Evolutionary conservation across 139 green algal genomes (phyloP).

Genomic region (Klebsormidium nitens): DNA sequence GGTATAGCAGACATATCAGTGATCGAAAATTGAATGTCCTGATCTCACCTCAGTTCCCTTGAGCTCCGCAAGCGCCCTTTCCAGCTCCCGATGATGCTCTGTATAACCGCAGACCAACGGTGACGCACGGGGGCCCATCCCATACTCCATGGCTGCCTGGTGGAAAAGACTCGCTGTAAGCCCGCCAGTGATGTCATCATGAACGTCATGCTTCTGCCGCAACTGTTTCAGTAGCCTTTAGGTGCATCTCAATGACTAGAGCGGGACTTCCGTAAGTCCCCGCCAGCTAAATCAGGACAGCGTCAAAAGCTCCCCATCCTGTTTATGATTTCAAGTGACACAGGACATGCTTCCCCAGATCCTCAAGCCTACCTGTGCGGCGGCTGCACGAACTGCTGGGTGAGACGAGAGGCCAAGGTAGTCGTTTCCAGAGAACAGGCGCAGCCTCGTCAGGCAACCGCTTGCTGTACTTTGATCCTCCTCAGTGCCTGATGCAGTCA

Average conservation of each 20-base stretch:
- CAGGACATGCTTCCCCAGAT: neutral
- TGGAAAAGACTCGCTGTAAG: neutral
- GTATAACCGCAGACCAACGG: slow-evolving; percentile 84
- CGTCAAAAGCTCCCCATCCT: neutral
- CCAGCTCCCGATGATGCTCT: slow-evolving; percentile 64
- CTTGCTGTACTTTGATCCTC: too few species aligned
- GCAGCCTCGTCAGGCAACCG: neutral
- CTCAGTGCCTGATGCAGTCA: too few species aligned
- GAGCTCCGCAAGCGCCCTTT: slow-evolving; percentile 71
- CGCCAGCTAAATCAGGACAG: neutral
- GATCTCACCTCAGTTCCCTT: slow-evolving; percentile 62
- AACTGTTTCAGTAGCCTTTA: too few species aligned
- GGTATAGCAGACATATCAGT: too few species aligned
- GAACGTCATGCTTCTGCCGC: too few species aligned
- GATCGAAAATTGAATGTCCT: too few species aligned
- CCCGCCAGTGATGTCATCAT: neutral
- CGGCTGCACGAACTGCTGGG: slow-evolving; percentile 52
- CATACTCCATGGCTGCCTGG: slow-evolving; percentile 36
- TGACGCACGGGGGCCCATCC: slow-evolving; percentile 62
- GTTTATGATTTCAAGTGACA: neutral
- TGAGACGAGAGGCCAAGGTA: slow-evolving; percentile 89
- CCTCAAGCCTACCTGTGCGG: neutral
- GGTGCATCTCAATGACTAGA: too few species aligned
- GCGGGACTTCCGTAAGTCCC: too few species aligned
- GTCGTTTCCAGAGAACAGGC: slow-evolving; percentile 69